Evolutionary conservation across 2,329 filamentous ascomycete species (phyloP), one percentile per base, ranked within the genome.

Genomic region (Spiromastix sp.): DNA sequence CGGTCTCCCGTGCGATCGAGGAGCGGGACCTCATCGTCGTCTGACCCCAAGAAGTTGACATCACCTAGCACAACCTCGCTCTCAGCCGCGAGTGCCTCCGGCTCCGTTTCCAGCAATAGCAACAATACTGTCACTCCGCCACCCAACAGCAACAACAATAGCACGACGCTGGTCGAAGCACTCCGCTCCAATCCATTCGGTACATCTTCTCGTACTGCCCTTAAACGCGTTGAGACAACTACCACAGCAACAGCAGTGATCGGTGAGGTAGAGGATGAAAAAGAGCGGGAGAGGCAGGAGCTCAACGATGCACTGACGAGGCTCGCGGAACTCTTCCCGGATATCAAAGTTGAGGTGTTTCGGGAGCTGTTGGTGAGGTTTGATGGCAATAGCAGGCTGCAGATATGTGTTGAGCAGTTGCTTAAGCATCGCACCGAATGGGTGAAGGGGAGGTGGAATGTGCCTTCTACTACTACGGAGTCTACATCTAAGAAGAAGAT

Each of bases 401-500:
- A 66, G 32, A 56, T 68, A 20, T 66, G 61, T 36, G 61, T 63
- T 6, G 64, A 67, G 40, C 63, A 68, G 48, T 49, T 68, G 5
- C 46, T 67, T 30, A 56, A 60, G 26, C 55, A 67, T 42, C 63
- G 65, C 40, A 51, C 59, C 28, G 55, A 63, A 46, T 68, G 64
- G 64, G 63, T 67, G 6, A 60, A 56, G 12, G 65, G 64, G 4
- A 51, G 65, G 30, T 63, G 63, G 60, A 64, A 64, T 42, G 47
- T 60, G 15, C 54, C 59, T 4, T 39, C 50, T n/a, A 42, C 30
- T 17, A 36, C 42, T n/a, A 30, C 39, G 22, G 35, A 43, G 15
- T 37, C 25, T 4, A 38, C 36, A 4, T 37, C 38, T 25, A 28
- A 22, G 8, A 29, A 28, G n/a, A 28, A 22, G 10, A 35, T 18